Evolutionary conservation across 2,329 filamentous ascomycete species (phyloP).

Genomic region (Epichloe uncinata): DNA sequence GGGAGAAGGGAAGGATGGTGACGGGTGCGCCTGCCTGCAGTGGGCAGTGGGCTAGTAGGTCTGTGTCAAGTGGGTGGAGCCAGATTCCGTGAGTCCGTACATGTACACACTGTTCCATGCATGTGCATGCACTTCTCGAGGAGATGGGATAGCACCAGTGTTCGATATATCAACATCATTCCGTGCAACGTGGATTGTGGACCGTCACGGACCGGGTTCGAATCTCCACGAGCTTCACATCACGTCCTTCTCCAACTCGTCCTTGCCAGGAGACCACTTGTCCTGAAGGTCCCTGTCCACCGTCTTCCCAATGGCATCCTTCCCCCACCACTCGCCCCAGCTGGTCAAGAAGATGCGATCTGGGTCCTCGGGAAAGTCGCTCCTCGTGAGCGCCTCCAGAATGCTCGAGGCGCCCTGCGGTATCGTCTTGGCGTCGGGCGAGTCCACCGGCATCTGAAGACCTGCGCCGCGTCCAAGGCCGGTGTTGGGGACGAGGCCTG

Average conservation of each 20-base stretch:
- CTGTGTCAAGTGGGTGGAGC: too few species aligned
- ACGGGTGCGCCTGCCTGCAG: too few species aligned
- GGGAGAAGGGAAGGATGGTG: slow-evolving; percentile 1
- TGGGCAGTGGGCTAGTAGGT: too few species aligned
- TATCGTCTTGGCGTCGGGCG: slow-evolving; percentile 34
- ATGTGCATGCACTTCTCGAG: too few species aligned
- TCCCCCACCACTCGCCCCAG: slow-evolving; percentile 44
- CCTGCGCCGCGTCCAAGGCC: slow-evolving; percentile 23
- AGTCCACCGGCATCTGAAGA: slow-evolving; percentile 16
- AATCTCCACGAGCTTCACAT: slow-evolving; percentile 11
- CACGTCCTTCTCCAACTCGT: slow-evolving; percentile 31
- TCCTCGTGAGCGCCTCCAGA: slow-evolving; percentile 27
- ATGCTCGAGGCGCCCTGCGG: slow-evolving; percentile 33
- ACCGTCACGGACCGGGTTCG: slow-evolving; percentile 12
- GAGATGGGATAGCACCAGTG: too few species aligned
- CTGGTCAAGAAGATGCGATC: slow-evolving; percentile 41
- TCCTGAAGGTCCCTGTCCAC: slow-evolving; percentile 35
- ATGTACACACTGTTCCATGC: too few species aligned
- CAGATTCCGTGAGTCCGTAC: too few species aligned
- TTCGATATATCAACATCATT: too few species aligned
- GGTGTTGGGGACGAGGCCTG: slow-evolving; percentile 37
- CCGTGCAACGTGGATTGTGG: slow-evolving; percentile 10
- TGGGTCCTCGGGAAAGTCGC: slow-evolving; percentile 35
- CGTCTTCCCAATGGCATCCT: slow-evolving; percentile 25
- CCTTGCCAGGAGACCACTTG: slow-evolving; percentile 35